Percentiles rank a stretch among this genome's conserved stretches.
Conservation (phyloP, 2,329 filamentous ascomycete species). For the Pestalotiopsis sp. region DNA sequence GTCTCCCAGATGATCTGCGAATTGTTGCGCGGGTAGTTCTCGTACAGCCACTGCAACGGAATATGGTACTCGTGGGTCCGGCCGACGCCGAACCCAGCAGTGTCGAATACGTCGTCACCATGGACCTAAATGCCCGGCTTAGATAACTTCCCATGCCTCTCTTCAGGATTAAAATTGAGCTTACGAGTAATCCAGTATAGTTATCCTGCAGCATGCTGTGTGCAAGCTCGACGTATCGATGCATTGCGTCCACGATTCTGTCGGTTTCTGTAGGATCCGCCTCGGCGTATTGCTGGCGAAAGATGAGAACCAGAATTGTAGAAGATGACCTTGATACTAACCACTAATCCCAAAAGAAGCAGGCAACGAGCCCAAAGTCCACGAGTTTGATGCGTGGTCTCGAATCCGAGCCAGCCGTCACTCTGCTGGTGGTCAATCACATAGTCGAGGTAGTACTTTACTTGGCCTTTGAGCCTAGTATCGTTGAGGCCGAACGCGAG, state of each 20-base stretch:
- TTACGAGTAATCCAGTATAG: conserved; percentile 50
- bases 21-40: conserved; percentile 35
- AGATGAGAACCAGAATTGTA: conserved; percentile 18
- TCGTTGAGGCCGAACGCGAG: conserved; percentile 55
- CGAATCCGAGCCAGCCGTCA: conserved; percentile 63
- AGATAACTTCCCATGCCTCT: background rate
- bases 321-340: background rate
- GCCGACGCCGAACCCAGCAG: conserved; percentile 35
- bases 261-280: conserved; percentile 46
- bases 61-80: conserved; percentile 43
- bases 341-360: conserved; percentile 51
- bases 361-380: conserved; percentile 58
- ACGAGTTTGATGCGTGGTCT: conserved; percentile 42
- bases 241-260: conserved; percentile 50
- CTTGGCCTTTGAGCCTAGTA: conserved; percentile 50
- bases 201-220: conserved; percentile 58
- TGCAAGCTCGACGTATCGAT: conserved; percentile 51
- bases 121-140: conserved; percentile 24
- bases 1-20: conserved; percentile 40
- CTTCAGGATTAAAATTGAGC: background rate
- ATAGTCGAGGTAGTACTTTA: conserved; percentile 46
- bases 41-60: conserved; percentile 42
- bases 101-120: conserved; percentile 43
- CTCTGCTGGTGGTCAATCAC: conserved; percentile 49
- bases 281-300: conserved; percentile 45